These are phyloP conservation scores for Scalesia atractyloides DNA, from an alignment of 129 eudicot species.

Conservation along the genomic window DNA sequence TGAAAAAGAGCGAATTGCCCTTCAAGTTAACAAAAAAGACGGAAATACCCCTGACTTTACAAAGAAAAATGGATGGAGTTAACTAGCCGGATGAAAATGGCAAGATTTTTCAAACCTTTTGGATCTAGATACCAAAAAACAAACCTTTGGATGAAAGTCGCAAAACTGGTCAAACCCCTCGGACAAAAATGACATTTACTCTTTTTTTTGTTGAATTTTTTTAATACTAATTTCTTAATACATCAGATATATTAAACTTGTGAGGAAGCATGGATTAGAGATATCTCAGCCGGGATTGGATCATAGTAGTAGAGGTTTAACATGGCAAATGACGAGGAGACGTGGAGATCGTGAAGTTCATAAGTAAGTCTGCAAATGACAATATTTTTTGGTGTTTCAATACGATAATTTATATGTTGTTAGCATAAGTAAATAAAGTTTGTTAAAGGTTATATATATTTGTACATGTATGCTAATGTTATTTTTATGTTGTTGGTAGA, in stretches of 20 bases:
- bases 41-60: too few species aligned
- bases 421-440: constrained; percentile 13
- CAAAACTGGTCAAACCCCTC: too few species aligned
- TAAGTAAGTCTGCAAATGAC: constrained; percentile 52
- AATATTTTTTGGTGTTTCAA: background rate
- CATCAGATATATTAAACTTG: constrained; percentile 76
- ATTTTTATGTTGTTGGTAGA: constrained; percentile 37
- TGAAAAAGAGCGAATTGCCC: too few species aligned
- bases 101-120: too few species aligned
- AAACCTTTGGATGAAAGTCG: too few species aligned
- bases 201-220: background rate
- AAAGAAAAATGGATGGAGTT: too few species aligned
- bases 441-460: constrained; percentile 5
- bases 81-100: too few species aligned
- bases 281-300: constrained; percentile 95
- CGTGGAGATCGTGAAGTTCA: constrained; percentile 68
- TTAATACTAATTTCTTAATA: background rate
- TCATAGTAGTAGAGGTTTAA: constrained; percentile 40
- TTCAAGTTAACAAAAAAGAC: too few species aligned
- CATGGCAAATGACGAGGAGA: constrained; percentile 90
- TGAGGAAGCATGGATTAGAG: constrained; percentile 85
- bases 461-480: constrained; percentile 15
- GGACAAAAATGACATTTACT: too few species aligned
- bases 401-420: background rate
- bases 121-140: too few species aligned